Evolutionary conservation across 345 rosid genomes (phyloP).

Genomic region (Punica granatum): DNA sequence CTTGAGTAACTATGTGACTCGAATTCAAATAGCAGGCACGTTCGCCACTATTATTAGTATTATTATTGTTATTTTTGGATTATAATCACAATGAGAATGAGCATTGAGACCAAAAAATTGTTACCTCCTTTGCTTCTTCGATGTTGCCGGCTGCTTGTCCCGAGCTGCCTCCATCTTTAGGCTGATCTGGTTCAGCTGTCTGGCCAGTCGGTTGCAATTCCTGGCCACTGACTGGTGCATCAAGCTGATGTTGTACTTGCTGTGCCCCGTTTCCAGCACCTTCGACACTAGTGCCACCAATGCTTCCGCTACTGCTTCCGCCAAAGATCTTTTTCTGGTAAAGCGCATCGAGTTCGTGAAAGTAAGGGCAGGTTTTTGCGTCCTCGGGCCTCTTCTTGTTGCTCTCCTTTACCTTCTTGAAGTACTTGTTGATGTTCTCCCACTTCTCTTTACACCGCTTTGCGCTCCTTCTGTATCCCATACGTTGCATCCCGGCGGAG

Average conservation of each 20-base stretch:
- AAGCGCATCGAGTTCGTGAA: conserved; percentile 42
- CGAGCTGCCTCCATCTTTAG: conserved; percentile 9
- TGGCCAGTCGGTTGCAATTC: not conserved
- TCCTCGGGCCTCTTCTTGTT: conserved; percentile 46
- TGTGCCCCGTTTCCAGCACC: not conserved
- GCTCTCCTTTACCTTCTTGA: conserved; percentile 55
- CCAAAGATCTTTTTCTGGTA: conserved; percentile 24
- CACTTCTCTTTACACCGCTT: conserved; percentile 51
- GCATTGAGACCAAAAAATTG: not conserved
- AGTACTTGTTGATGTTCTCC: conserved; percentile 54
- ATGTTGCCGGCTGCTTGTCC: not conserved
- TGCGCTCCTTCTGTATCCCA: conserved; percentile 36
- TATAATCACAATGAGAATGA: not conserved
- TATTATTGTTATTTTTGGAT: not conserved
- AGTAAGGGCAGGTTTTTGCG: conserved; percentile 49
- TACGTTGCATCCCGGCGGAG: conserved; percentile 28
- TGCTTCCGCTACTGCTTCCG: conserved; percentile 7
- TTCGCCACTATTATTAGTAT: not conserved
- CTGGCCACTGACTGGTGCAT: not conserved
- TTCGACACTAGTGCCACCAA: not conserved
- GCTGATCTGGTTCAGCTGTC: not conserved
- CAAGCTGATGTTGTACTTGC: not conserved
- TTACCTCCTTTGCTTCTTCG: conserved; percentile 16
- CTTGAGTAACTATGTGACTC: not conserved
- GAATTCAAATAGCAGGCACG: not conserved